Evolutionary conservation across 441 rosid genomes (phyloP).

Genomic region (Bocquillonia castaneifolia): DNA sequence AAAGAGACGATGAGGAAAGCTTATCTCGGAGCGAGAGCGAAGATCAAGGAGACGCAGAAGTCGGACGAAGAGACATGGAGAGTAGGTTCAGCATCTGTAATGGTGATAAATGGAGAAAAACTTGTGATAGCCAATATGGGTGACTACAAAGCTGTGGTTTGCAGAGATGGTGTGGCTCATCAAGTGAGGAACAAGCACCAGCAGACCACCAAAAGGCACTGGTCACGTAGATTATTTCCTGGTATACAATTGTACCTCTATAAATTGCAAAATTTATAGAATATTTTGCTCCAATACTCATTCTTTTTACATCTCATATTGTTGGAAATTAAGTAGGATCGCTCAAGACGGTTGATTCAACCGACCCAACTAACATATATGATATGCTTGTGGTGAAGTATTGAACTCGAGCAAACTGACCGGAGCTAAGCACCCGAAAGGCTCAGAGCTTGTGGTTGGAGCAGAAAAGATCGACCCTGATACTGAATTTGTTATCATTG

Average conservation of each 20-base stretch:
- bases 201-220: constrained; percentile 31
- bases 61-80: constrained; percentile 30
- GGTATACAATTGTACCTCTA: constrained; percentile 27
- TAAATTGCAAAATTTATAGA: not conserved
- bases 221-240: constrained; percentile 44
- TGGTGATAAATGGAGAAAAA: constrained; percentile 66
- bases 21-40: constrained; percentile 44
- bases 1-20: constrained; percentile 56
- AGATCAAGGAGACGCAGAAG: constrained; percentile 34
- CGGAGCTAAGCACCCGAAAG: constrained; percentile 23
- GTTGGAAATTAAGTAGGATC: too few relatives aligned
- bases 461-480: constrained; percentile 39
- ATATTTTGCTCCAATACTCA: too few relatives aligned
- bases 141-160: constrained; percentile 52
- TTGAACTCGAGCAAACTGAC: constrained; percentile 35
- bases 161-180: constrained; percentile 62
- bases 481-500: constrained; percentile 66
- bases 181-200: constrained; percentile 35
- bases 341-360: too few relatives aligned
- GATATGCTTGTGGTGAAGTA: constrained; percentile 17
- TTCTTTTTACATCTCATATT: too few relatives aligned
- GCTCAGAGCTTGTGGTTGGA: constrained; percentile 38
- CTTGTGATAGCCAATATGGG: constrained; percentile 63
- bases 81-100: constrained; percentile 48
- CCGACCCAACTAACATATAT: too few relatives aligned